phyloP scores from a whole-genome alignment of 345 rosid species.

The Turnera subulata region DNA sequence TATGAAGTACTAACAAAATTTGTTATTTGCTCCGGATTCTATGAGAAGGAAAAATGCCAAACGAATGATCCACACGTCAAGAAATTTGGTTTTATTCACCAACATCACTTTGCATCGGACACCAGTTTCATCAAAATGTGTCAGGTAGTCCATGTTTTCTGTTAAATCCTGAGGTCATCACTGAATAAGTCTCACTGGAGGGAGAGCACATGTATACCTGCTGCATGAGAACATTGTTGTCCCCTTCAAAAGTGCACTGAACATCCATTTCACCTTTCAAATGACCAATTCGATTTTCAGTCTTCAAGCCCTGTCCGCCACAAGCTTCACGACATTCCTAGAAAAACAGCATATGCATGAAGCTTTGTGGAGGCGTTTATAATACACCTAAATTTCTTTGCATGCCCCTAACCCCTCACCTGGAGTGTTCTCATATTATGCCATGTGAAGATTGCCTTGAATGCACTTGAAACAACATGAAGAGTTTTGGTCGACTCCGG shows the following conservation, averaged over 20 bases:
- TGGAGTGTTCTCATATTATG: constrained; percentile 95
- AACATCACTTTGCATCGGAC: too few species aligned
- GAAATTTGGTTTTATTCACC: too few species aligned
- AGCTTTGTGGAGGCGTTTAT: not conserved
- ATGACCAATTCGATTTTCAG: constrained; percentile 84
- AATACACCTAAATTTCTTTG: not conserved
- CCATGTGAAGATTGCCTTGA: constrained; percentile 78
- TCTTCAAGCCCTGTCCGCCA: constrained; percentile 93
- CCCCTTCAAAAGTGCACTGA: constrained; percentile 92
- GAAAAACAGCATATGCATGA: not conserved
- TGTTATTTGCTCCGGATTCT: too few species aligned
- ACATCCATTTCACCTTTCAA: constrained; percentile 84
- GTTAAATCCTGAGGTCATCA: too few species aligned
- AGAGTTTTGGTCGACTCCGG: constrained; percentile 70
- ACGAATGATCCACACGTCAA: too few species aligned
- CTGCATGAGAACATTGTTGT: constrained; percentile 88
- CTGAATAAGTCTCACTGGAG: too few species aligned
- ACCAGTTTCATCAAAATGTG: too few species aligned
- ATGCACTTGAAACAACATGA: constrained; percentile 82
- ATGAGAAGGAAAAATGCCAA: too few species aligned
- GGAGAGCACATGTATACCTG: constrained; percentile 54
- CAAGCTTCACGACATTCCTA: constrained; percentile 99
- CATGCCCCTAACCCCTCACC: constrained; percentile 35
- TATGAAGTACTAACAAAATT: too few species aligned
- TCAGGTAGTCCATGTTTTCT: too few species aligned